These are phyloP conservation scores for Candida peoriensis DNA, from an alignment of 805 yeast genomes.

Conservation along the genomic window DNA sequence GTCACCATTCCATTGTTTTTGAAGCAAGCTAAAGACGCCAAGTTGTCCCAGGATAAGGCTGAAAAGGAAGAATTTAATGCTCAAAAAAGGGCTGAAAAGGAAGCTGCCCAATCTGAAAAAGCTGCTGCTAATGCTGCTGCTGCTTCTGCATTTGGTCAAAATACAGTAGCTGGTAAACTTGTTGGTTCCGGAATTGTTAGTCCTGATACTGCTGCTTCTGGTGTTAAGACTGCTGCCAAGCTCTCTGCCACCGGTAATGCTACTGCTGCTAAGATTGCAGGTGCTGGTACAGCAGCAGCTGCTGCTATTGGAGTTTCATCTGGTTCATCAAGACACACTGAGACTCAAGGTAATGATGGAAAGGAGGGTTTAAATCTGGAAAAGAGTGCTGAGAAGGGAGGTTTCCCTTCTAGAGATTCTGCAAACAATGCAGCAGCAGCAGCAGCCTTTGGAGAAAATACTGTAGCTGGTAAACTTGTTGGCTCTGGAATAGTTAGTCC, in stretches of 20 bases:
- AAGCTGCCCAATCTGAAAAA: neutral
- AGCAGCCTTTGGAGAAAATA: neutral
- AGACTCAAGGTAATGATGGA: neutral
- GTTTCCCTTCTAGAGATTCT: neutral
- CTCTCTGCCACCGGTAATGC: too few relatives aligned
- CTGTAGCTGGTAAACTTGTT: too few relatives aligned
- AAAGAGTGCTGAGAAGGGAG: conserved; percentile 1
- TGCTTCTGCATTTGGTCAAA: neutral
- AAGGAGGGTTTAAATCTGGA: neutral
- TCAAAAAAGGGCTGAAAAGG: neutral
- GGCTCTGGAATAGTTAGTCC: too few relatives aligned
- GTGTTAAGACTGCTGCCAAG: too few relatives aligned
- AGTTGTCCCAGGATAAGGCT: neutral
- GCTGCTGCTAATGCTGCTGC: neutral
- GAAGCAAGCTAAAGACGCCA: conserved; percentile 8
- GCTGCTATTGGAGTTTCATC: too few relatives aligned
- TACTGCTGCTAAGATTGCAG: too few relatives aligned
- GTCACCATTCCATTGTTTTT: conserved; percentile 9
- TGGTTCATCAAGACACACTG: conserved; percentile 1
- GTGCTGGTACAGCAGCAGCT: too few relatives aligned
- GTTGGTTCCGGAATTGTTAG: too few relatives aligned
- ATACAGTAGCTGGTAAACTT: too few relatives aligned
- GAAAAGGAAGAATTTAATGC: neutral
- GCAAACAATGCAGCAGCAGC: neutral
- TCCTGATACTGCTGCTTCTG: too few relatives aligned